Percentiles rank a stretch among this genome's conserved stretches.
These are phyloP conservation scores for Phytophthora tentaculata DNA, from an alignment of 352 stramenopile species.

Conservation along the genomic window DNA sequence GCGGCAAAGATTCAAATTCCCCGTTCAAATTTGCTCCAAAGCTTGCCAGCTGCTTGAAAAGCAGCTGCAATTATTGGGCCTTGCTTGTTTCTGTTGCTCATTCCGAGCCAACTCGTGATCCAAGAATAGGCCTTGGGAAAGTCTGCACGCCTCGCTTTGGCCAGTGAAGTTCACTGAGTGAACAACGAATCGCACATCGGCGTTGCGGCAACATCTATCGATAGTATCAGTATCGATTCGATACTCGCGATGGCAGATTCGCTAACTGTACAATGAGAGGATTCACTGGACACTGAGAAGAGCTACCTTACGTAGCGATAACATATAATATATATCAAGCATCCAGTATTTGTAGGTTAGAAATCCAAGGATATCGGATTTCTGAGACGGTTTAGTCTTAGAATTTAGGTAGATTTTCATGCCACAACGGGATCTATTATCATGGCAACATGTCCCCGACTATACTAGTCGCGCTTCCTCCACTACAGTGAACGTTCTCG, in stretches of 20 bases:
- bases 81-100: conserved; percentile 33
- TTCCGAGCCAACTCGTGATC: conserved; percentile 17
- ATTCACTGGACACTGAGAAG: background rate
- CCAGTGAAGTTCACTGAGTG: too few relatives aligned
- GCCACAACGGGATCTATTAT: too few relatives aligned
- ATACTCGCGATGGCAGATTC: conserved; percentile 1
- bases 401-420: conserved; percentile 14
- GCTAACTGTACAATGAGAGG: background rate
- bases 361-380: background rate
- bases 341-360: background rate
- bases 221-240: too few relatives aligned
- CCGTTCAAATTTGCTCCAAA: background rate
- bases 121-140: conserved; percentile 1
- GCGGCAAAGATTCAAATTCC: conserved; percentile 17
- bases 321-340: background rate
- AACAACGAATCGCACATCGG: background rate
- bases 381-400: conserved; percentile 20
- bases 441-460: conserved; percentile 1
- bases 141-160: background rate
- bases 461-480: conserved; percentile 9
- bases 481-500: background rate
- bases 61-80: conserved; percentile 30
- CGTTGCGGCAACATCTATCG: background rate
- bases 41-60: conserved; percentile 4
- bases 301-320: background rate